Evolutionary conservation across 23 red algal species (phyloP).

Genomic region (Gracilariopsis chorda): DNA sequence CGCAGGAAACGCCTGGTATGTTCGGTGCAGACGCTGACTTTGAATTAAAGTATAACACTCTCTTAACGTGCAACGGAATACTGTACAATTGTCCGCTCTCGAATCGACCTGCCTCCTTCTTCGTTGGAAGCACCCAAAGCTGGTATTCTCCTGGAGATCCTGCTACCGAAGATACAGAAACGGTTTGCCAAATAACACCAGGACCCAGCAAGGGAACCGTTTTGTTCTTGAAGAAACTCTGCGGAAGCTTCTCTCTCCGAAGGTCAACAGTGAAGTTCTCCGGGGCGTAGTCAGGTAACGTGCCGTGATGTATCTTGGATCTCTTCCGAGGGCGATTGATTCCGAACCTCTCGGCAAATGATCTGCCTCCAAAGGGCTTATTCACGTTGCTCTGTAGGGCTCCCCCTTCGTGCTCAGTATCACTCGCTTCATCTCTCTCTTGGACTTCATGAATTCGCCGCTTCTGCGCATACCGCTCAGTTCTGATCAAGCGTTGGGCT

Average conservation of each 20-base stretch:
- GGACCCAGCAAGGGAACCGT: constrained; percentile 37
- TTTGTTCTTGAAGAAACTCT: constrained; percentile 36
- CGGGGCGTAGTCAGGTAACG: constrained; percentile 28
- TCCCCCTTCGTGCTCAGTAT: not conserved
- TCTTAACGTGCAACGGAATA: constrained; percentile 58
- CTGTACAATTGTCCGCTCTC: constrained; percentile 45
- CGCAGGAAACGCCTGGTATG: constrained; percentile 32
- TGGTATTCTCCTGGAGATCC: constrained; percentile 50
- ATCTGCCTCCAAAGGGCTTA: constrained; percentile 12
- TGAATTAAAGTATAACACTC: constrained; percentile 52
- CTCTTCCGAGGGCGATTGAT: not conserved
- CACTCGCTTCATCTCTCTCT: not conserved
- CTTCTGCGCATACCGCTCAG: constrained; percentile 37
- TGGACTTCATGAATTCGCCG: not conserved
- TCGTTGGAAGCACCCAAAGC: constrained; percentile 63
- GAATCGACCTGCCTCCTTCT: constrained; percentile 3
- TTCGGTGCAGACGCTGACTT: constrained; percentile 6
- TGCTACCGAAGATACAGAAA: constrained; percentile 28
- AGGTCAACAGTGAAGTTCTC: constrained; percentile 41
- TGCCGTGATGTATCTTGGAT: not conserved
- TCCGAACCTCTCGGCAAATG: constrained; percentile 46
- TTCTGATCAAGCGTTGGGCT: constrained; percentile 48
- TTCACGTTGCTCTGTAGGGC: too few species aligned
- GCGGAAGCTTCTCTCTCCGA: not conserved
- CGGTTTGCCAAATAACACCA: constrained; percentile 64